Conservation (phyloP, 2,329 filamentous ascomycete genomes). For the Penicillium sp. region DNA sequence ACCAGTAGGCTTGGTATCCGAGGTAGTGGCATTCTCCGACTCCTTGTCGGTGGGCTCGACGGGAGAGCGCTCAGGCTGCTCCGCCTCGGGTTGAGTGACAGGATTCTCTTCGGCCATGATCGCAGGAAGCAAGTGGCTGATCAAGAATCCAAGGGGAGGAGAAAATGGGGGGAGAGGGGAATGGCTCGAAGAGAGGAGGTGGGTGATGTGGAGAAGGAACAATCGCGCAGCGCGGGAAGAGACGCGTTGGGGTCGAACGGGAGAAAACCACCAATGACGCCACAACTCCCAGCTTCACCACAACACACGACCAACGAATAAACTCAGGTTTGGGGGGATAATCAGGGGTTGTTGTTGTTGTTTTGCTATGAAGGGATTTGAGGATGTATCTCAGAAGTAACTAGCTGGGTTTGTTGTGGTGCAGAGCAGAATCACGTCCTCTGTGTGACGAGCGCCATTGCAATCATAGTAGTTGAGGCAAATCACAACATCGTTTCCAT, state of each 20-base stretch:
- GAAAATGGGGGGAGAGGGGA: constrained; percentile 20
- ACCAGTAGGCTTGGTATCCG: constrained; percentile 22
- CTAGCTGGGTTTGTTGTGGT: not conserved
- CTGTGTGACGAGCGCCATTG: not conserved
- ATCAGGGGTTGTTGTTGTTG: not conserved
- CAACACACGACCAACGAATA: not conserved
- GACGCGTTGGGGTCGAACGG: constrained; percentile 27
- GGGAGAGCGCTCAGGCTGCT: constrained; percentile 34
- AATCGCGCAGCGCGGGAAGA: constrained; percentile 30
- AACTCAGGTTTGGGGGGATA: not conserved
- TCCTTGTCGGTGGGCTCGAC: constrained; percentile 32
- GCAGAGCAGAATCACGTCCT: not conserved
- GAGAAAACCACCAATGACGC: constrained; percentile 22
- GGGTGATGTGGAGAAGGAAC: constrained; percentile 29
- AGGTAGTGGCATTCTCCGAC: constrained; percentile 20
- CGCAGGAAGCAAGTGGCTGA: constrained; percentile 16
- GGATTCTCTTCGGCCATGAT: constrained; percentile 44
- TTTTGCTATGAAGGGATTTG: not conserved
- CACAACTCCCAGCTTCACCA: constrained; percentile 12
- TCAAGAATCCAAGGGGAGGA: constrained; percentile 14
- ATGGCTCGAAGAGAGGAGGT: constrained; percentile 24
- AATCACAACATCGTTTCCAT: not conserved
- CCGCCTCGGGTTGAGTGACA: constrained; percentile 32
- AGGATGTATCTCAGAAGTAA: not conserved
- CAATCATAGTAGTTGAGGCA: not conserved